Conservation (phyloP, 768 basidiomycete species). For the Russula earlei region DNA sequence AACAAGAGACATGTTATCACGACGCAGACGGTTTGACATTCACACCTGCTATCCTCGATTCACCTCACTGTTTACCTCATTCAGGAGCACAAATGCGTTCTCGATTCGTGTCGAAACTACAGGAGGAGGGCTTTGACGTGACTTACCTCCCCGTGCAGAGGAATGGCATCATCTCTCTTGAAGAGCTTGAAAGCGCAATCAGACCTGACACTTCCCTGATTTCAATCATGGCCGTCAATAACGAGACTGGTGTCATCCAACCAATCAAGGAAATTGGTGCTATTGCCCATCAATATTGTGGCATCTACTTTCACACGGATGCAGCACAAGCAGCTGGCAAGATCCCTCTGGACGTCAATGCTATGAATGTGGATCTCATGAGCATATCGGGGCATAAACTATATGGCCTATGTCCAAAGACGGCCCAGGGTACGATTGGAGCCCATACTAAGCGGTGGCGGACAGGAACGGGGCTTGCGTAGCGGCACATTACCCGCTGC, state of each 20-base stretch:
- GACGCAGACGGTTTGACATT: constrained; percentile 69
- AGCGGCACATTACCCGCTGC: constrained; percentile 91
- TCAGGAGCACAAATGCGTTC: constrained; percentile 97
- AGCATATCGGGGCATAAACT: constrained; percentile 96
- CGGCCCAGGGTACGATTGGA: constrained; percentile 89
- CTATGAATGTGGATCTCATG: constrained; percentile 91
- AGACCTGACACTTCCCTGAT: constrained; percentile 90
- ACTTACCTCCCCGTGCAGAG: constrained; percentile 92
- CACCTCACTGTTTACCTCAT: neutral
- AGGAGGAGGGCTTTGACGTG: constrained; percentile 94
- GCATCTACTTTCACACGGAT: constrained; percentile 93
- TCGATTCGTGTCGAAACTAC: constrained; percentile 92
- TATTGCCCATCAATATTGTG: constrained; percentile 75
- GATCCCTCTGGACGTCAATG: constrained; percentile 87
- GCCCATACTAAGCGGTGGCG: constrained; percentile 91
- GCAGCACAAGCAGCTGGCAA: constrained; percentile 94
- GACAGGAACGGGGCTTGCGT: constrained; percentile 91
- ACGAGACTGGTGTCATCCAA: constrained; percentile 98
- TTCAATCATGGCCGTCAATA: constrained; percentile 98
- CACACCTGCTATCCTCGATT: neutral
- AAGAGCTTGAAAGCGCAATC: constrained; percentile 76
- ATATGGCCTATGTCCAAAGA: constrained; percentile 93
- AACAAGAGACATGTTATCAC: constrained; percentile 91
- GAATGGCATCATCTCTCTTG: constrained; percentile 74
- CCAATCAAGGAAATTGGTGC: constrained; percentile 92